phyloP scores from a whole-genome alignment of 1,139 yeast species.

The Spencermartinsiella ligniputridi region DNA sequence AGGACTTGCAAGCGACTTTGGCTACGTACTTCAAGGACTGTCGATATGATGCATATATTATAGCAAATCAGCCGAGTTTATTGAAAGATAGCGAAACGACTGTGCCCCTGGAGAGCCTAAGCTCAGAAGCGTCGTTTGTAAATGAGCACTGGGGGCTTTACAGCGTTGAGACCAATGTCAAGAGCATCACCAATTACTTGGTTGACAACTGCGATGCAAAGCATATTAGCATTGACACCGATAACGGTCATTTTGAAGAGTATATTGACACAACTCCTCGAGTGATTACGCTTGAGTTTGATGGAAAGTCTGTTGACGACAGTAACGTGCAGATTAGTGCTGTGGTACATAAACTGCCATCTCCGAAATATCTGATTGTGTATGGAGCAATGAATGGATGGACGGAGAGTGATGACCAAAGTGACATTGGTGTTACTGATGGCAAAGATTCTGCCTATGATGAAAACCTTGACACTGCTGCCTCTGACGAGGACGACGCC shows the following conservation, averaged over 20 bases:
- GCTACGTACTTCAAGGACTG: constrained; percentile 20
- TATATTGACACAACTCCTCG: constrained; percentile 31
- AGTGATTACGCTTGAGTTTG: constrained; percentile 29
- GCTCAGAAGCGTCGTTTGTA: constrained; percentile 4
- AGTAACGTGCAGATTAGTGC: constrained; percentile 1
- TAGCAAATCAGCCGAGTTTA: constrained; percentile 35
- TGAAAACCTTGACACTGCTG: constrained; percentile 2
- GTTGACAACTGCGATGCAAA: constrained; percentile 29
- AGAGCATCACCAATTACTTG: constrained; percentile 22
- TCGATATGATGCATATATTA: constrained; percentile 35
- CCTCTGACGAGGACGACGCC: constrained; percentile 9
- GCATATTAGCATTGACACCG: constrained; percentile 24
- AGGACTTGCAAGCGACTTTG: constrained; percentile 1
- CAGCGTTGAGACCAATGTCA: constrained; percentile 1
- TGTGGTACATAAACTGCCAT: constrained; percentile 3
- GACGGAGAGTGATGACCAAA: background rate
- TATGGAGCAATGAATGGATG: constrained; percentile 1
- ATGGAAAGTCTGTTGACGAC: too few species aligned
- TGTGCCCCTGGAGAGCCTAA: constrained; percentile 1
- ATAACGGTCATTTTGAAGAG: constrained; percentile 23
- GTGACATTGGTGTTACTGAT: background rate
- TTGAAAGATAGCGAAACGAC: constrained; percentile 27
- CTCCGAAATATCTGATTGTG: constrained; percentile 6
- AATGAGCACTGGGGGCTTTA: background rate
- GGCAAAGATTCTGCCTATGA: constrained; percentile 10